These are phyloP conservation scores for Punica granatum DNA, from an alignment of 345 rosid species.

Conservation along the genomic window DNA sequence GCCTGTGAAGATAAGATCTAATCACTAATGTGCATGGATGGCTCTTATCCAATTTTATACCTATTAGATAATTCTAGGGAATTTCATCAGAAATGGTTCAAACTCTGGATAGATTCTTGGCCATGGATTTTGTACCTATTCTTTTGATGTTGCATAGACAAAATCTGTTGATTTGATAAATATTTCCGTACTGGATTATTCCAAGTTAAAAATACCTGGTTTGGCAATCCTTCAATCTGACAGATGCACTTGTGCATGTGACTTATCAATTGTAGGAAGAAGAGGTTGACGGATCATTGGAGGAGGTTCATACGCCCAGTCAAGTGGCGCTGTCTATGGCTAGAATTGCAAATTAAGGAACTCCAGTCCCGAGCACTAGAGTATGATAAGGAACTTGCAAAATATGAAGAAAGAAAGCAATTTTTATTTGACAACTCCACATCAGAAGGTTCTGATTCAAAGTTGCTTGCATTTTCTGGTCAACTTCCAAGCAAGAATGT, in stretches of 20 bases:
- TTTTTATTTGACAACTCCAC: conserved; percentile 25
- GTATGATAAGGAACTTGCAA: conserved; percentile 56
- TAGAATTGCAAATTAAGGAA: conserved; percentile 57
- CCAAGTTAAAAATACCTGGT: neutral
- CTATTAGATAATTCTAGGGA: neutral
- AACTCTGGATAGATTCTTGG: neutral
- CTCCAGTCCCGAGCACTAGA: conserved; percentile 36
- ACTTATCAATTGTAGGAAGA: conserved; percentile 35
- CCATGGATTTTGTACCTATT: neutral
- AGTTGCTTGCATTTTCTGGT: conserved; percentile 40
- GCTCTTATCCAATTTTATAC: neutral
- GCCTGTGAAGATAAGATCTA: neutral
- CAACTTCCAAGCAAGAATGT: conserved; percentile 29
- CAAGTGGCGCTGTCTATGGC: conserved; percentile 78
- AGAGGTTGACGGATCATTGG: conserved; percentile 79
- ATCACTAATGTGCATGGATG: neutral
- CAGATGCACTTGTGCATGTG: neutral
- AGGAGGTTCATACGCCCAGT: conserved; percentile 61
- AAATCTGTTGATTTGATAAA: neutral
- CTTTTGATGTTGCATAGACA: neutral
- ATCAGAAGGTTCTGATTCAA: conserved; percentile 32
- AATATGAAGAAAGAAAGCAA: conserved; percentile 36
- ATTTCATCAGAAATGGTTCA: neutral
- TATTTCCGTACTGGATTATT: neutral
- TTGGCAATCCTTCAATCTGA: neutral